Evolutionary conservation across 306 rosid genomes (phyloP), one percentile per base, ranked within the genome.

Genomic region (Dryas alaskensis): DNA sequence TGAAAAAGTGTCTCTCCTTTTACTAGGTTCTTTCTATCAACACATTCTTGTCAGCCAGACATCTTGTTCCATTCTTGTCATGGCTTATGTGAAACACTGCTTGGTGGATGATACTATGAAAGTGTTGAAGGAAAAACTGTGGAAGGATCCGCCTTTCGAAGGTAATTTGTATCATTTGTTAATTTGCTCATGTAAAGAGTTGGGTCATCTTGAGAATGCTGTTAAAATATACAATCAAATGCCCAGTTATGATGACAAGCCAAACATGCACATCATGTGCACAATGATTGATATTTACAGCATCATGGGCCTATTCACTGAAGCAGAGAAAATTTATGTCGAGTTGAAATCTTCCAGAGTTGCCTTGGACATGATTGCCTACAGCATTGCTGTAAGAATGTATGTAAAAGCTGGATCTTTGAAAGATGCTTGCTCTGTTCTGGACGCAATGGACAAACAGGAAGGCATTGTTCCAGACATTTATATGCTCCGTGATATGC

Each of bases 151-250:
- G 27, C 72, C 11, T 60, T 89, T 85, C 7, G 96, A 94, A 81
- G 91, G 79, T 65, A 89, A 91, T 79, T 78, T 94, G 86, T 91
- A 90, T 81, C 97, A 94, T 81, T 80, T 94, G 68, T 81, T 94
- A 80, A 94, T 92, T 76, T 94, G 99, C 79, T 87, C 92, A 0
- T 89, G 93, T 78, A 94, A 87, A 81, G 99, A 94, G 68, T 82
- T 74, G 40, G 92, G 89, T 76, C 81, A 72, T 77, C 82, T 84
- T 47, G 90, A 92, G 72, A 84, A 84, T 84, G 97, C 97, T 46
- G 86, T 91, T 69, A 69, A 83, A 81, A 86, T 94, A 50, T 87
- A 80, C 67, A 54, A 72, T 68, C 86, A 74, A 47, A 86, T 84
- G 87, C 81, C 84, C 8, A 84, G 74, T 79, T 70, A 78, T 58